phyloP scores from a whole-genome alignment of 2,329 filamentous ascomycete genomes.

The Aspergillus jensenii region DNA sequence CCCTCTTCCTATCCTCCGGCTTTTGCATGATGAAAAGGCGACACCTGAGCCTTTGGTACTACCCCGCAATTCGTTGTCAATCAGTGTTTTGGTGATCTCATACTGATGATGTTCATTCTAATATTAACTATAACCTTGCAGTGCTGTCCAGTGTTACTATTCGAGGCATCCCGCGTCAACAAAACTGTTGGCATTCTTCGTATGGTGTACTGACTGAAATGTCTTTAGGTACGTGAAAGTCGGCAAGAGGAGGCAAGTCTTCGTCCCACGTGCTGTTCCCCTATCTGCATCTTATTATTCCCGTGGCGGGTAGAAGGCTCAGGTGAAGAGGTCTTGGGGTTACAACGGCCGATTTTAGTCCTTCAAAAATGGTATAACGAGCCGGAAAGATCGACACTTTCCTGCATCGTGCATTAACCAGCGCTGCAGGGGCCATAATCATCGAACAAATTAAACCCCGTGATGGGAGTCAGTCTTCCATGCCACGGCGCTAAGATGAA shows the following conservation, averaged over 20 bases:
- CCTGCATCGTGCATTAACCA: neutral
- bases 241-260: no score
- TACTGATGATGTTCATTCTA: no score
- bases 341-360: neutral
- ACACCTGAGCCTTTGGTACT: no score
- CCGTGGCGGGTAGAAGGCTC: neutral
- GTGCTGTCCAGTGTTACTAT: no score
- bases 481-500: neutral
- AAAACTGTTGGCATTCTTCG: no score
- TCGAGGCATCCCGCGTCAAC: no score
- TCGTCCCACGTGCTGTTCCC: neutral
- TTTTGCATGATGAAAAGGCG: no score
- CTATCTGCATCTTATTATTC: neutral
- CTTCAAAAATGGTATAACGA: neutral
- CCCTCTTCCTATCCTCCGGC: no score
- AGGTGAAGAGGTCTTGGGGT: neutral
- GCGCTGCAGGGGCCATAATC: neutral
- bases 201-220: neutral
- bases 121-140: no score
- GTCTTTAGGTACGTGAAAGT: neutral
- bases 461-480: neutral
- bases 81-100: no score
- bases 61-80: no score
- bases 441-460: neutral
- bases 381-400: neutral